Percentiles rank a stretch among this genome's conserved stretches.
Evolutionary conservation across 2,329 filamentous ascomycete species (phyloP).

Genomic region (Aspergillus unguis): DNA sequence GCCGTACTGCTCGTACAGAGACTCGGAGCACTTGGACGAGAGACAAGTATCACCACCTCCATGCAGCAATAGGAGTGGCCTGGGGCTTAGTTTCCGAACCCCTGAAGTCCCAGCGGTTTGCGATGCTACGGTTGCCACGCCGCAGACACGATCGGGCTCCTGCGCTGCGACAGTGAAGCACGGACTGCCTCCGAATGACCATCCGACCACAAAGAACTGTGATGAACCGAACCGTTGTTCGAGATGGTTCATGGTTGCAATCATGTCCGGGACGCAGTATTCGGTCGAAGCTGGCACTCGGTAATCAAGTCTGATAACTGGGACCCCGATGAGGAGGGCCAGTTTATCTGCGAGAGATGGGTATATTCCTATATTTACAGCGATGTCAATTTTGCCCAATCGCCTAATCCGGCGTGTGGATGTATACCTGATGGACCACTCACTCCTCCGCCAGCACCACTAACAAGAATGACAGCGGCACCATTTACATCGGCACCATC

Average conservation of each 20-base stretch:
- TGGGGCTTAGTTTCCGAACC: constrained; percentile 28
- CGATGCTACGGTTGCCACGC: constrained; percentile 41
- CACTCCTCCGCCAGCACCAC: constrained; percentile 38
- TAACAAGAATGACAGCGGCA: constrained; percentile 30
- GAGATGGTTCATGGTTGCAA: constrained; percentile 38
- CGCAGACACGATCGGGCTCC: constrained; percentile 31
- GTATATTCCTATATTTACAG: constrained; percentile 28
- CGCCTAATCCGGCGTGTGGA: neutral
- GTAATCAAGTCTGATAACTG: constrained; percentile 43
- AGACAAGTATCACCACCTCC: constrained; percentile 39
- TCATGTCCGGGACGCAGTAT: constrained; percentile 38
- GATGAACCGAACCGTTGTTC: constrained; percentile 26
- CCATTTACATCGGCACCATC: constrained; percentile 7
- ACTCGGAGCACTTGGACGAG: constrained; percentile 32
- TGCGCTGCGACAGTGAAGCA: constrained; percentile 37
- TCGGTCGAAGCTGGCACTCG: constrained; percentile 33
- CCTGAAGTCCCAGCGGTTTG: constrained; percentile 39
- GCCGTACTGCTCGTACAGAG: constrained; percentile 38
- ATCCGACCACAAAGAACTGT: constrained; percentile 43
- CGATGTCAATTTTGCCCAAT: too few relatives aligned
- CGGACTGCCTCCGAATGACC: constrained; percentile 44
- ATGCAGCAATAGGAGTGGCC: constrained; percentile 40
- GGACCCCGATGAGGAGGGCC: constrained; percentile 36
- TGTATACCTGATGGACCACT: constrained; percentile 38
- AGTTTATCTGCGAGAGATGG: constrained; percentile 43